phyloP scores from a whole-genome alignment of 306 rosid genomes.

The Cicer cuneatum region DNA sequence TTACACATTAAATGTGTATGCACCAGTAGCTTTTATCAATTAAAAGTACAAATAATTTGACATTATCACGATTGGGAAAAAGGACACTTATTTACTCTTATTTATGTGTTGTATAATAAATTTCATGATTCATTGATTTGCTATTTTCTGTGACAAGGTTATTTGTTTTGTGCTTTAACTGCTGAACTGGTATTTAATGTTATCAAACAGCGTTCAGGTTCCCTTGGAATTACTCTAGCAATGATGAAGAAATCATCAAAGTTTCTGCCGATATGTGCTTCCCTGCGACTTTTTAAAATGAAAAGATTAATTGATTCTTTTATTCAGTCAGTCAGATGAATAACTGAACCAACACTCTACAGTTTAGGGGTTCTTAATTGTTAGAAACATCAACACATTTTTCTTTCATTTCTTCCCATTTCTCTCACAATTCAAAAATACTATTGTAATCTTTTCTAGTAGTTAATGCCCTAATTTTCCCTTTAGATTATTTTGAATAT shows the following conservation, averaged over 20 bases:
- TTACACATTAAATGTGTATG: slow-evolving; percentile 14
- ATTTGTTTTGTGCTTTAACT: slow-evolving; percentile 42
- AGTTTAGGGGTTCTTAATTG: slow-evolving; percentile 24
- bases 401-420: slow-evolving; percentile 32
- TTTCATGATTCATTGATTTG: slow-evolving; percentile 29
- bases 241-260: slow-evolving; percentile 98
- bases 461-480: slow-evolving; percentile 14
- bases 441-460: slow-evolving; percentile 22
- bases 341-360: slow-evolving; percentile 6
- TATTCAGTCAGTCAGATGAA: slow-evolving; percentile 15
- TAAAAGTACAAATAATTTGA: background rate
- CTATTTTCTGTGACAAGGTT: background rate
- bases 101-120: slow-evolving; percentile 9
- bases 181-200: slow-evolving; percentile 35
- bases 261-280: slow-evolving; percentile 81
- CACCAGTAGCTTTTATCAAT: slow-evolving; percentile 36
- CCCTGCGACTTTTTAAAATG: slow-evolving; percentile 11
- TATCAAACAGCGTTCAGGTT: slow-evolving; percentile 84
- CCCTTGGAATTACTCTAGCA: slow-evolving; percentile 90
- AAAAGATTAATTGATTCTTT: slow-evolving; percentile 20
- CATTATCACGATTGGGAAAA: slow-evolving; percentile 13
- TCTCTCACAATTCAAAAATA: slow-evolving; percentile 23
- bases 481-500: slow-evolving; percentile 25
- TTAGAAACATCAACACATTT: slow-evolving; percentile 18
- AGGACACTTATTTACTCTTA: background rate